These are phyloP conservation scores for Termitomyces sp. DNA, from an alignment of 768 basidiomycete genomes.

Conservation along the genomic window DNA sequence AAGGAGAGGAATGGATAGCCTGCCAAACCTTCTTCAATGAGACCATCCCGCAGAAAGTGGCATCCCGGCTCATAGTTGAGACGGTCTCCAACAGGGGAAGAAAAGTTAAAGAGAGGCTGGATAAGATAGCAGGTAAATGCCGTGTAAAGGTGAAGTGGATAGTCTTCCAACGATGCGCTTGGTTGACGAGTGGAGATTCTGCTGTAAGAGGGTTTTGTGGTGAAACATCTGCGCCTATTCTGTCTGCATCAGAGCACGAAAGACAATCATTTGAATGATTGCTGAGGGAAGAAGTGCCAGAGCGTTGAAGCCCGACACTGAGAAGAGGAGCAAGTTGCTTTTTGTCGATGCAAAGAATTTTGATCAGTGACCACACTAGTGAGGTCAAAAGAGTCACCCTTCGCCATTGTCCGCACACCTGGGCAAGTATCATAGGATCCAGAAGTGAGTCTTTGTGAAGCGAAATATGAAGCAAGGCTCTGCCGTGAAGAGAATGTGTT, in stretches of 20 bases:
- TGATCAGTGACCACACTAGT: constrained; percentile 6
- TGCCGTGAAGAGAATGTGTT: neutral
- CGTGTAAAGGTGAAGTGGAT: constrained; percentile 4
- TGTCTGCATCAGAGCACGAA: neutral
- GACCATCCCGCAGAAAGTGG: neutral
- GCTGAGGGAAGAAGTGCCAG: neutral
- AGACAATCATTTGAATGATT: constrained; percentile 1
- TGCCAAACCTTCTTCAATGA: neutral
- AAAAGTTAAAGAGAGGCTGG: neutral
- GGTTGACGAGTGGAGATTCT: constrained; percentile 4
- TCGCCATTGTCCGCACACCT: constrained; percentile 6
- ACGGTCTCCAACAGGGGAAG: constrained; percentile 1
- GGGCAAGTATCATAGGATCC: constrained; percentile 8
- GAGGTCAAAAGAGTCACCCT: constrained; percentile 2
- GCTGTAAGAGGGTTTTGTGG: neutral
- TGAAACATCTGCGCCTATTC: neutral
- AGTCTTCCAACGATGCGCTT: constrained; percentile 7
- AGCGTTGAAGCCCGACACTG: constrained; percentile 3
- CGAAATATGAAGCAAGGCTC: neutral
- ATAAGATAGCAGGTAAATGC: neutral
- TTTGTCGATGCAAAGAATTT: constrained; percentile 1
- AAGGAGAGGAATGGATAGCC: neutral
- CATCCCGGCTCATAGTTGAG: neutral
- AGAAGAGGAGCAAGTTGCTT: neutral
- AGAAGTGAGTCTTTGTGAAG: neutral